Conservation (phyloP, 2,329 filamentous ascomycete species). For the Colletotrichum spaethianum region DNA sequence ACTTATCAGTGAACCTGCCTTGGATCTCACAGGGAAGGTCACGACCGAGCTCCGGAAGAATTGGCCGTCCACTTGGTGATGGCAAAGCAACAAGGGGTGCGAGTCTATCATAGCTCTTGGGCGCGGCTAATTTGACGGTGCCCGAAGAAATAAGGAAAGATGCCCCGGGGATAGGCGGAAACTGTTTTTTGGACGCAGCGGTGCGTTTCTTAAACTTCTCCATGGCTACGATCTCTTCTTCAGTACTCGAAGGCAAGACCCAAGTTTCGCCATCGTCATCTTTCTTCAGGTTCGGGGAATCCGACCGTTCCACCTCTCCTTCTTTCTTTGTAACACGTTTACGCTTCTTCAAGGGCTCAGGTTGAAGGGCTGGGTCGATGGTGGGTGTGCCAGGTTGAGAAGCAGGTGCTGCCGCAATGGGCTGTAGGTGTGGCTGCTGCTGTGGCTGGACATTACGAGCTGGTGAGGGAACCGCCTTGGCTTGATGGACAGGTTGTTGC, state of each 20-base stretch:
- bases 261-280: conserved; percentile 54
- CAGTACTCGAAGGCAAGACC: conserved; percentile 36
- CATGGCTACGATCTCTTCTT: conserved; percentile 48
- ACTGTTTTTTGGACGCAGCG: conserved; percentile 54
- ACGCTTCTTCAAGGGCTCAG: conserved; percentile 55
- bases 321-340: conserved; percentile 52
- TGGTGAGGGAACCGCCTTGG: conserved; percentile 4
- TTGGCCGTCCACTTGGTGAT: conserved; percentile 54
- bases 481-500: conserved; percentile 45
- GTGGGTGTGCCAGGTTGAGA: conserved; percentile 41
- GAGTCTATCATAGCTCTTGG: conserved; percentile 62
- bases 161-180: conserved; percentile 56
- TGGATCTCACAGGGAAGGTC: conserved; percentile 61
- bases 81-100: conserved; percentile 59
- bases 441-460: conserved; percentile 24
- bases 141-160: conserved; percentile 55
- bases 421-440: conserved; percentile 14
- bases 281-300: conserved; percentile 50
- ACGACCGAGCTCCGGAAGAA: conserved; percentile 57
- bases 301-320: conserved; percentile 47
- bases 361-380: conserved; percentile 33
- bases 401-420: conserved; percentile 36
- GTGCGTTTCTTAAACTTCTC: conserved; percentile 55
- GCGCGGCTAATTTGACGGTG: conserved; percentile 58
- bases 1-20: conserved; percentile 58